A percentile compares a stretch with the other conserved stretches of the same genome.
Evolutionary conservation across 495 filamentous ascomycete species (phyloP).

Genomic region (Choiromyces venosus): DNA sequence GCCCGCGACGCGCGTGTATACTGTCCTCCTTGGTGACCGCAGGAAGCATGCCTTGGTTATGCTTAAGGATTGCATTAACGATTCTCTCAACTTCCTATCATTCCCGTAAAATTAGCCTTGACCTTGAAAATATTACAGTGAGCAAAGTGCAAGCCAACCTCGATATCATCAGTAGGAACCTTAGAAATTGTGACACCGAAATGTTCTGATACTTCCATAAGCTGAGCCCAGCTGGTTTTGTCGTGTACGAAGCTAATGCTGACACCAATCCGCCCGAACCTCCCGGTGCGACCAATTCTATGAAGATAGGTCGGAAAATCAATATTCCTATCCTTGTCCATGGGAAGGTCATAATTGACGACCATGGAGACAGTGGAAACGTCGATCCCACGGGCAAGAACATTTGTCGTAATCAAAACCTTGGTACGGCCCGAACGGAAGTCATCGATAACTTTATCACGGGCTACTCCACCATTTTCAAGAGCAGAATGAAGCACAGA

Average conservation of each 20-base stretch:
- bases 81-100: constrained; percentile 36
- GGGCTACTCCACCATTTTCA: constrained; percentile 59
- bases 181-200: constrained; percentile 35
- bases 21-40: neutral
- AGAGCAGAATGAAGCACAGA: constrained; percentile 80
- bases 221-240: constrained; percentile 63
- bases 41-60: constrained; percentile 3
- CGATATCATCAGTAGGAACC: constrained; percentile 37
- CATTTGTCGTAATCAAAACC: constrained; percentile 96
- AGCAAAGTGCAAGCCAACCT: constrained; percentile 19
- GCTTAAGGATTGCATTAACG: constrained; percentile 34
- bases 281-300: constrained; percentile 92
- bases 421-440: constrained; percentile 84
- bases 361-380: constrained; percentile 97
- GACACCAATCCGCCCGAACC: constrained; percentile 93
- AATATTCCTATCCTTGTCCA: constrained; percentile 48
- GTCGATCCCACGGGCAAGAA: constrained; percentile 92
- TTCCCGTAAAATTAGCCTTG: neutral
- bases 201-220: constrained; percentile 63
- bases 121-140: neutral
- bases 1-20: neutral
- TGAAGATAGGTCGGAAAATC: constrained; percentile 95
- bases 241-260: constrained; percentile 84
- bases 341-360: constrained; percentile 82
- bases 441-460: constrained; percentile 75